Evolutionary conservation across 2,329 filamentous ascomycete genomes (phyloP), one percentile per base, ranked within the genome.

Genomic region (Aspergillus hortae): DNA sequence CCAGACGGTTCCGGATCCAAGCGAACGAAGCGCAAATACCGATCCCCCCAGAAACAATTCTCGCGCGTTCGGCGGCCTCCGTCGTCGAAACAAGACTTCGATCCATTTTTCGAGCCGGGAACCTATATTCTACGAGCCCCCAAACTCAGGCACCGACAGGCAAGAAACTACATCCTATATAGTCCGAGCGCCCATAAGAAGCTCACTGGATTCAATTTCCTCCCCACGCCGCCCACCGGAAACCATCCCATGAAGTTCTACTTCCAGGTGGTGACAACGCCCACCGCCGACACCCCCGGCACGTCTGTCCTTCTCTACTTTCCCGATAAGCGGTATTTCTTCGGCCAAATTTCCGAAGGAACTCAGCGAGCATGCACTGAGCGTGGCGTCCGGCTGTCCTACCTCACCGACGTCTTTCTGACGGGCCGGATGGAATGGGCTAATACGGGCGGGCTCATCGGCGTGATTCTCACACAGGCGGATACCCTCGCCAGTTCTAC

Each of bases 211-310:
- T 48, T 59, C 25, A 44, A 55, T 30, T 46, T 52, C 40, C 17
- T 35, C 5, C 54, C 54, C 6, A 14, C 35, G 12, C 33, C 53
- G 5, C 14, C 42, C 2, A 27, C 12, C 2, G 52, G 56, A 49
- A 51, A 44, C 17, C 27, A 55, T 40, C 67, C 68, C 56, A 96
- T 96, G 92, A 80, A 85, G 61, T 87, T 81, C 67, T 84, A 78
- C 62, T 78, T 92, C 51, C 86, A 95, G 69, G 74, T 97, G 62
- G 70, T 92, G 56, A 88, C 86, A 15, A 88, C 88, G 53, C 92
- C 92, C 12, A 94, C 92, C 59, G 87, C 87, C 53, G 94, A 99
- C 72, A 96, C 91, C 17, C 83, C 86, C 1, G 92, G 92, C 49
- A 89, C 90, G 2, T 82, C 83, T 46, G 70, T 97, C 30, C 68